A percentile compares a stretch with the other conserved stretches of the same genome.
phyloP scores from a whole-genome alignment of 2,329 filamentous ascomycete genomes.

The Curvularia lunata region DNA sequence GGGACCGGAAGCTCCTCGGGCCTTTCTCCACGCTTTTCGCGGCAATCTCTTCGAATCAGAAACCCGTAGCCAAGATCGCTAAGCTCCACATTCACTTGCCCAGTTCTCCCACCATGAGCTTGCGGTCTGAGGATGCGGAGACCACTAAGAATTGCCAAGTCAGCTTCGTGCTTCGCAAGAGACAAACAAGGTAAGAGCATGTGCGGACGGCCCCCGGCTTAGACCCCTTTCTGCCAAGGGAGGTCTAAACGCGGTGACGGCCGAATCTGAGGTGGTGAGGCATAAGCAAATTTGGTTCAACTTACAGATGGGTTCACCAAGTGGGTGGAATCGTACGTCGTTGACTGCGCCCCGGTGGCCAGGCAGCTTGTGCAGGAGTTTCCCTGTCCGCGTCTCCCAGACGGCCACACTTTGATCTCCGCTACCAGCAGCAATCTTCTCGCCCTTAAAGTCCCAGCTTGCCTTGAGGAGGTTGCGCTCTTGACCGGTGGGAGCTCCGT shows the following conservation, averaged over 20 bases:
- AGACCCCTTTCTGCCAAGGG: background rate
- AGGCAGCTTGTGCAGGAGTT: constrained; percentile 90
- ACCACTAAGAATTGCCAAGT: constrained; percentile 66
- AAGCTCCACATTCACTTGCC: constrained; percentile 59
- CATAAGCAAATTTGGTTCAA: constrained; percentile 32
- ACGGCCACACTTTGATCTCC: constrained; percentile 90
- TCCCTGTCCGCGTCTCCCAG: constrained; percentile 88
- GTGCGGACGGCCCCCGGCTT: background rate
- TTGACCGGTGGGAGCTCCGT: constrained; percentile 84
- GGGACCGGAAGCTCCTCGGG: constrained; percentile 26
- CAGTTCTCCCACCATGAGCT: constrained; percentile 81
- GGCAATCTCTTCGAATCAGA: constrained; percentile 29
- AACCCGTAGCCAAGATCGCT: constrained; percentile 31
- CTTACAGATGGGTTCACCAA: constrained; percentile 86
- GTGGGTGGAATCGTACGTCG: constrained; percentile 87
- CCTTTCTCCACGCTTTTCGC: constrained; percentile 36
- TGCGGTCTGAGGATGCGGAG: constrained; percentile 88
- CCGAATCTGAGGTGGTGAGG: background rate
- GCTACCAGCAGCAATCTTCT: constrained; percentile 85
- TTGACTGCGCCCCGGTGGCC: constrained; percentile 96
- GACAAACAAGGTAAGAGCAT: constrained; percentile 4
- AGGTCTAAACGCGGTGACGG: background rate
- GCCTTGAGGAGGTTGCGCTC: constrained; percentile 92
- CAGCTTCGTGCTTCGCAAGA: constrained; percentile 25
- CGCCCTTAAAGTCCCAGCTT: constrained; percentile 86